phyloP scores from a whole-genome alignment of 306 rosid genomes.

The Casuarina equisetifolia region DNA sequence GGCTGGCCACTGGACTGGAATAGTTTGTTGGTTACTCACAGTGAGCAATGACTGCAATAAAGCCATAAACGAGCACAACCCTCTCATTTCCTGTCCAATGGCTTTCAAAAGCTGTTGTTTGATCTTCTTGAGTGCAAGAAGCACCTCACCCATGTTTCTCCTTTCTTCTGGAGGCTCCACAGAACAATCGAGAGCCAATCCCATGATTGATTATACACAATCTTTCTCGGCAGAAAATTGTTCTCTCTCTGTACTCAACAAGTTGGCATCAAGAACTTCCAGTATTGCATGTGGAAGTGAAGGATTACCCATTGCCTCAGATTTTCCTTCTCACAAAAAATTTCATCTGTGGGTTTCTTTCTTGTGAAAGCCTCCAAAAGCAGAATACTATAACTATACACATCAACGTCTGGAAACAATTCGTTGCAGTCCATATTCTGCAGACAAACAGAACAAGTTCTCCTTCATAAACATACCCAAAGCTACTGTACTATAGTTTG shows the following conservation, averaged over 20 bases:
- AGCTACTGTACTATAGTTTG: no score
- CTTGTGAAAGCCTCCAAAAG: constrained; percentile 24
- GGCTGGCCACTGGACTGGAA: no score
- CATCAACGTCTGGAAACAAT: neutral
- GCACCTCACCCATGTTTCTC: constrained; percentile 1
- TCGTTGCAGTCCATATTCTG: constrained; percentile 12
- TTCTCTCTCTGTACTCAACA: neutral
- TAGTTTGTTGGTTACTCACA: no score
- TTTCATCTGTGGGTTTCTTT: constrained; percentile 15
- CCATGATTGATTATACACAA: neutral
- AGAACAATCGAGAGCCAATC: constrained; percentile 3
- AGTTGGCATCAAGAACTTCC: constrained; percentile 8
- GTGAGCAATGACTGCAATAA: no score
- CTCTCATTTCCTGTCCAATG: no score
- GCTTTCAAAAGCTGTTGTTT: neutral
- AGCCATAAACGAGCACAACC: no score
- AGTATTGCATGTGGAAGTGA: neutral
- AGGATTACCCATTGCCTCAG: constrained; percentile 10
- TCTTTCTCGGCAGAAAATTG: no score
- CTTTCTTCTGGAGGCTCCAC: neutral
- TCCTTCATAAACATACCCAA: no score
- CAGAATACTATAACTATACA: constrained; percentile 17
- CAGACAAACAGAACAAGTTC: neutral
- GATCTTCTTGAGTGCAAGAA: neutral
- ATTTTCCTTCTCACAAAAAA: constrained; percentile 17